A percentile compares a stretch with the other conserved stretches of the same genome.
phyloP scores from a whole-genome alignment of 2,329 filamentous ascomycete genomes.

The Ophiostoma pallidulum region DNA sequence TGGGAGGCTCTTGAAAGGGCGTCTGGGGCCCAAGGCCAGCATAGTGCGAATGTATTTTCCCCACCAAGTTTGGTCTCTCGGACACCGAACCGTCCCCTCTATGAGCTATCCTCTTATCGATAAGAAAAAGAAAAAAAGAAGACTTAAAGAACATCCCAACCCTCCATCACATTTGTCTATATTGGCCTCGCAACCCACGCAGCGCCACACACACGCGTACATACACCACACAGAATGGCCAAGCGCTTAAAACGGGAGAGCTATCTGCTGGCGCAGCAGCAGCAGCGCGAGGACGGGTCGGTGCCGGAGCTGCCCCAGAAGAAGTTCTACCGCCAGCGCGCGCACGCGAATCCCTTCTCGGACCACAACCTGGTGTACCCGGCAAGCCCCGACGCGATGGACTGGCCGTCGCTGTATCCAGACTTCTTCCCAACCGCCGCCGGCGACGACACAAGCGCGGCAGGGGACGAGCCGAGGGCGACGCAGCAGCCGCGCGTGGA shows the following conservation, averaged over 20 bases:
- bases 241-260: constrained; percentile 58
- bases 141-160: too few species aligned
- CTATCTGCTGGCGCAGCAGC: constrained; percentile 44
- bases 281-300: constrained; percentile 35
- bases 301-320: constrained; percentile 70
- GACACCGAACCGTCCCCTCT: too few species aligned
- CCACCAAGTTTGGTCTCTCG: too few species aligned
- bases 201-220: neutral
- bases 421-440: constrained; percentile 43
- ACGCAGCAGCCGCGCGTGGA: constrained; percentile 46
- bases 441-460: neutral
- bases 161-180: too few species aligned
- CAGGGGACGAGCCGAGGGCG: constrained; percentile 21
- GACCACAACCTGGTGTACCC: constrained; percentile 86
- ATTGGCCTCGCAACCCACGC: too few species aligned
- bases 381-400: constrained; percentile 69
- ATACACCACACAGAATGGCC: constrained; percentile 7
- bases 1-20: neutral
- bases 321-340: constrained; percentile 91
- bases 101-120: constrained; percentile 9
- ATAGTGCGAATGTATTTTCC: too few species aligned
- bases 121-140: constrained; percentile 6
- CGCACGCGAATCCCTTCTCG: constrained; percentile 96
- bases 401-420: constrained; percentile 82
- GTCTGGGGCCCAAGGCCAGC: too few species aligned